Conservation (phyloP, 192 early-diverging fungal genomes). For the Tieghemiomyces parasiticus region DNA sequence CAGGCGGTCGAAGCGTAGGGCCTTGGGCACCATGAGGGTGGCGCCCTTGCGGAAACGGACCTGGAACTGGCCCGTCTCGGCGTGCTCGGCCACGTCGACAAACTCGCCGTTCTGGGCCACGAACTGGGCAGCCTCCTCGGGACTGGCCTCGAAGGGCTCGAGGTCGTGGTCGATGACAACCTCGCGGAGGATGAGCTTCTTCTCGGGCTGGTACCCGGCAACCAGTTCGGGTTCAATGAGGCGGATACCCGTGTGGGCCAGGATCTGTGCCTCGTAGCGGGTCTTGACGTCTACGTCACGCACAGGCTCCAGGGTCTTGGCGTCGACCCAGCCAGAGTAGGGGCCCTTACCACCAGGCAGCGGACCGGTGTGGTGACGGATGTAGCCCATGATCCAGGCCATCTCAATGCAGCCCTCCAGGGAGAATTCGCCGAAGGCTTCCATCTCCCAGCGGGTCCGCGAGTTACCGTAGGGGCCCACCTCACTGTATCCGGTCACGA, state of each 20-base stretch:
- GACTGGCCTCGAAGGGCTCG: constrained; percentile 69
- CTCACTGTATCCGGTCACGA: constrained; percentile 87
- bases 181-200: constrained; percentile 79
- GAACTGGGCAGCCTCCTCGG: constrained; percentile 77
- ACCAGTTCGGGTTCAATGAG: constrained; percentile 76
- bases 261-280: constrained; percentile 78
- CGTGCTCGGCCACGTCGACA: constrained; percentile 43
- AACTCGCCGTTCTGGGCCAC: constrained; percentile 66
- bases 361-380: constrained; percentile 72
- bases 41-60: constrained; percentile 80
- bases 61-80: constrained; percentile 48
- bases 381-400: constrained; percentile 95
- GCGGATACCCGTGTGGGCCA: constrained; percentile 86
- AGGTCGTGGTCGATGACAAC: constrained; percentile 76
- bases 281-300: constrained; percentile 73
- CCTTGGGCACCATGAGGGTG: constrained; percentile 80
- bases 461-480: constrained; percentile 84
- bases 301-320: constrained; percentile 69
- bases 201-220: constrained; percentile 70
- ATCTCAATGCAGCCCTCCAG: constrained; percentile 89
- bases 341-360: constrained; percentile 57
- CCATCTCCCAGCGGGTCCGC: constrained; percentile 94
- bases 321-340: constrained; percentile 91
- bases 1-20: constrained; percentile 63
- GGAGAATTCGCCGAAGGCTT: constrained; percentile 75